Base-by-base conservation (phyloP, 257 asterid species). In the Solanum rostratum region DNA sequence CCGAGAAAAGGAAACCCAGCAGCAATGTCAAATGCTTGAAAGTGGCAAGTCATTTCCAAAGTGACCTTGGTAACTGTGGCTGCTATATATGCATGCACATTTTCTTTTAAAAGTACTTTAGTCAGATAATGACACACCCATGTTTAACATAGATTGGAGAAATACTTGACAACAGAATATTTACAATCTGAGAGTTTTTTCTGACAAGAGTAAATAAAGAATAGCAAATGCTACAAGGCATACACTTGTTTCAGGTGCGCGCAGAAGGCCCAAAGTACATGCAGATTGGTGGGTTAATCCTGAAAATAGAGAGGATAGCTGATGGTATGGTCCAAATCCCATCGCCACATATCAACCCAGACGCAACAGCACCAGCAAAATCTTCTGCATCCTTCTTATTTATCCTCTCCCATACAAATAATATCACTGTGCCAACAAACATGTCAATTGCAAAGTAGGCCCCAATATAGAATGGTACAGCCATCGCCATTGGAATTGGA, bases 301-400 rank as follows among this genome's bases (percentile, higher is more conserved):
- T 92, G 85, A 94, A 92, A 83, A 94, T 96, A 24, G 99, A 96
- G 18, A 96, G 97, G 76, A 94, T 84, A 13, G 99, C 99, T 24
- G 99, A 96, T 1, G 99, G 99, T 68, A 94, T 92, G 2, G 99
- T 96, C 99, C 99, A 94, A 19, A 94, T 92, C 79, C 99, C 98
- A 62, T 94, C 99, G 3, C 98, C 98, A 29, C 99, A 93, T 69
- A 94, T 96, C 91, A 96, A 90, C 30, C 99, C 98, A 14, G 99
- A 96, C 2, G 98, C 99, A 16, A 96, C 97, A 0, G 98, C 98
- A 10, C 98, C 98, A 0, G 95, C 91, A 84, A 90, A 96, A 88
- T 94, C 98, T 10, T 96, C 98, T 0, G 98, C 90, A 24, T 88
- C 95, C 87, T 91, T 91, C 86, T 90, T 90, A 37, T 94, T 93